Evolutionary conservation across 345 rosid genomes (phyloP), one percentile per base, ranked within the genome.

Genomic region (Bruguiera parviflora): DNA sequence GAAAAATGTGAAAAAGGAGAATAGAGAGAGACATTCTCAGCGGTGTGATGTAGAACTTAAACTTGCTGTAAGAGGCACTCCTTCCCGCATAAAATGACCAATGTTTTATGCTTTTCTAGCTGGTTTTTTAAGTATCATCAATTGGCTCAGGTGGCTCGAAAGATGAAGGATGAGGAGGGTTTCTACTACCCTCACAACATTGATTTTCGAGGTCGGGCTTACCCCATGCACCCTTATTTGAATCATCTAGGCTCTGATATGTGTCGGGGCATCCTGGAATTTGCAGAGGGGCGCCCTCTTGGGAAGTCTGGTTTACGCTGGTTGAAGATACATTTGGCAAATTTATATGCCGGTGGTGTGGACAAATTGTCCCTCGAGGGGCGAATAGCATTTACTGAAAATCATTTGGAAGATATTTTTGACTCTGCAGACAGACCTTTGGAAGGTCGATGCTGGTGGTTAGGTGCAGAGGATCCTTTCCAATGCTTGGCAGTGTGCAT

Each of bases 211-310:
- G 99, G 99, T 52, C 97, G 99, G 78, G 97, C 97, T 33, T 95
- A 95, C 71, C 99, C 99, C 53, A 90, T 95, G 96, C 99, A 92
- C 75, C 98, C 99, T 51, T 75, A 96, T 80, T 84, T 96, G 71
- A 92, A 96, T 74, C 99, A 96, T 87, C 98, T 96, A 39, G 99
- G 98, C 69, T 96, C 99, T 77, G 98, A 92, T 85, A 74, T 92
- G 25, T 96, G 99, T 69, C 96, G 99, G 66, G 99, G 98, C 68
- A 79, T 89, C 83, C 84, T 96, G 75, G 99, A 96, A 80, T 96
- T 90, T 79, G 89, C 94, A 18, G 98, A 92, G 80, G 99, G 98
- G 65, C 82, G 89, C 35, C 90, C 94, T 67, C 88, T 96, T 76
- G 97, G 98, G 64, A 79, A 86, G 77, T 82, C 90, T 11, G 99